These are phyloP conservation scores for Colletotrichum gigasporum DNA, from an alignment of 2,329 filamentous ascomycete genomes.

Conservation along the genomic window DNA sequence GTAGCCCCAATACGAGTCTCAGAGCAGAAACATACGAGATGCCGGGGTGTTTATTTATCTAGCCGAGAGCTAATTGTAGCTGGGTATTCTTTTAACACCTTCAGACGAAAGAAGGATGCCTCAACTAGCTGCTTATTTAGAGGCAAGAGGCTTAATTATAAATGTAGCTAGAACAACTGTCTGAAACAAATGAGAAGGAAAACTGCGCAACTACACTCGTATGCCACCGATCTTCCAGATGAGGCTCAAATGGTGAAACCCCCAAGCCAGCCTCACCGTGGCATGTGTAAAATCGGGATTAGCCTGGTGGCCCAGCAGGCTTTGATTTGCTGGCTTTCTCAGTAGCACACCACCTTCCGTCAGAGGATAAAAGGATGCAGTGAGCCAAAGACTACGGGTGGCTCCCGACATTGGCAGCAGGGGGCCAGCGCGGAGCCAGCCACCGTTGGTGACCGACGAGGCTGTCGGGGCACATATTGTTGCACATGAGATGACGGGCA, in stretches of 20 bases:
- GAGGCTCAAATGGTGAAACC: background rate
- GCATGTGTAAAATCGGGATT: background rate
- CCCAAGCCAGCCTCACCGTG: constrained; percentile 7
- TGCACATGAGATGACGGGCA: background rate
- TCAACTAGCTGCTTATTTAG: too few relatives aligned
- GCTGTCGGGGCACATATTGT: background rate
- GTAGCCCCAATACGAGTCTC: too few relatives aligned
- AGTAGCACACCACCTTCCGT: background rate
- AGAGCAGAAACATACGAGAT: too few relatives aligned
- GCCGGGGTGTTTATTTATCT: too few relatives aligned
- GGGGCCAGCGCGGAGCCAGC: background rate
- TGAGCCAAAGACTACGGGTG: background rate
- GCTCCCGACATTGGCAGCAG: background rate
- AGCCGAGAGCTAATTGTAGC: too few relatives aligned
- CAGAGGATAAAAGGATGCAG: background rate
- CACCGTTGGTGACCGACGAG: background rate
- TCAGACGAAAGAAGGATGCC: too few relatives aligned
- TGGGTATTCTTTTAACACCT: too few relatives aligned
- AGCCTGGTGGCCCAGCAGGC: background rate
- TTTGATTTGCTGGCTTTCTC: background rate
- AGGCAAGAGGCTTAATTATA: too few relatives aligned
- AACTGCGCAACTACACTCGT: too few relatives aligned
- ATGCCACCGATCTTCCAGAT: too few relatives aligned
- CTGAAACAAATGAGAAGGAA: too few relatives aligned
- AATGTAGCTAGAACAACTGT: too few relatives aligned